A percentile compares a stretch with the other conserved stretches of the same genome.
These are phyloP conservation scores for Metschnikowia cubensis DNA, from an alignment of 805 yeast species.

Conservation along the genomic window DNA sequence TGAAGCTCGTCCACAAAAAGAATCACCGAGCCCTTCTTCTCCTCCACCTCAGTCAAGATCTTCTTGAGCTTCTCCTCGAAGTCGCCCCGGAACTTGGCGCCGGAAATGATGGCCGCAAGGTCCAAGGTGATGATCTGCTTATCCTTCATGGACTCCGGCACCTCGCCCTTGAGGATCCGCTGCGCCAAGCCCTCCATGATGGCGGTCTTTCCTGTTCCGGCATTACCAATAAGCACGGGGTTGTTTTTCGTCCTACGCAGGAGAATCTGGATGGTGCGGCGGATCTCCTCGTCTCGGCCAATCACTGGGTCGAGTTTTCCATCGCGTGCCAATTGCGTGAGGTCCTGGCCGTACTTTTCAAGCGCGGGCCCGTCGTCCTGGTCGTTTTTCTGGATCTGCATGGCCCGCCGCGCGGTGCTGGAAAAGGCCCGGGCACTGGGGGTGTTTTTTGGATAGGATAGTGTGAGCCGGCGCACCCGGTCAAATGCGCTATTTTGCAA, in stretches of 20 bases:
- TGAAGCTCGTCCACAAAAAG: constrained; percentile 91
- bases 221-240: constrained; percentile 92
- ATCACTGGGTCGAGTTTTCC: constrained; percentile 96
- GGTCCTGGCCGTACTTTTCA: constrained; percentile 78
- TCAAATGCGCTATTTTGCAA: too few species aligned
- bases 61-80: constrained; percentile 85
- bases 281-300: constrained; percentile 93
- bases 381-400: constrained; percentile 39
- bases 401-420: constrained; percentile 15
- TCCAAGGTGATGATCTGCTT: constrained; percentile 82
- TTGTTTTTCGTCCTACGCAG: constrained; percentile 93
- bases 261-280: constrained; percentile 86
- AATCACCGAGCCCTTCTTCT: constrained; percentile 68
- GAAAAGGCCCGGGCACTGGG: constrained; percentile 17
- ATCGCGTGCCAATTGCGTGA: constrained; percentile 80
- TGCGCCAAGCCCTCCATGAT: constrained; percentile 96
- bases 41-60: constrained; percentile 80
- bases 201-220: constrained; percentile 98
- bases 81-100: constrained; percentile 95
- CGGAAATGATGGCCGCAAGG: constrained; percentile 84
- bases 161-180: constrained; percentile 85
- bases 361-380: constrained; percentile 65
- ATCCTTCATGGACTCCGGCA: constrained; percentile 88
- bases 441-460: not conserved
- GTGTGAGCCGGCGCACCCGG: too few species aligned